Base-by-base conservation (phyloP, 169 alveolate genomes). In the Plasmodium gonderi region DNA sequence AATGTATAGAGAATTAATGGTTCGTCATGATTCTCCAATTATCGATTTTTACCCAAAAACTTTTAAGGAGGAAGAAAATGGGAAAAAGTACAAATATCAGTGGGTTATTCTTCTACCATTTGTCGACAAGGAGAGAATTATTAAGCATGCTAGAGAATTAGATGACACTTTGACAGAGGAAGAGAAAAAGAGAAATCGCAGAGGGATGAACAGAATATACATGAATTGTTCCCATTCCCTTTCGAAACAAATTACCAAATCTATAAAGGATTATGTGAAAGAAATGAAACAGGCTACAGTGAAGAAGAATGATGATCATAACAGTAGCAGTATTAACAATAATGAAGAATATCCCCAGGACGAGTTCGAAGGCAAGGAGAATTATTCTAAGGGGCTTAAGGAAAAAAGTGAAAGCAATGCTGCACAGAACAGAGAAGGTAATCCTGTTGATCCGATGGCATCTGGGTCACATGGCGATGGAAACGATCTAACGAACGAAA, bases 21-120 rank as follows among this genome's bases (percentile, higher is more conserved):
- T 83, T 1, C 95, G 95, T 36, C 51, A 47, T 20, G 96, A 76
- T 23, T 95, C 97, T 40, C 98, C 97, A 7, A 82, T 96, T 29
- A 91, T 93, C 9, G 95, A 95, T 79, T 96, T 94, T 74, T 96
- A 96, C 89, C 98, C 98, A 3, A 85, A 49, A 26, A 95, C 95
- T 29, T 96, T 96, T 85, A 93, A 82, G 49, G 97, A 96, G 91
- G 98, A 96, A 87, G 97, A 97, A 29, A 96, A 96, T 45, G 98
- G 98, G 5, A 96, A 96, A 83, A 91, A 95, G 51, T 95, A 83
- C 91, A 96, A 95, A 80, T 96, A 96, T 94, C 97, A 96, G 74
- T 96, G 98, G 98, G 95, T 96, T 89, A 97, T 97, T 17, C 92
- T 96, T 40, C 95, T 96, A 31, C 98, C 98, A n/a, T 96, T 96